Evolutionary conservation across 163 green algal genomes (phyloP), one percentile per base, ranked within the genome.

Genomic region (Scenedesmus sp.): DNA sequence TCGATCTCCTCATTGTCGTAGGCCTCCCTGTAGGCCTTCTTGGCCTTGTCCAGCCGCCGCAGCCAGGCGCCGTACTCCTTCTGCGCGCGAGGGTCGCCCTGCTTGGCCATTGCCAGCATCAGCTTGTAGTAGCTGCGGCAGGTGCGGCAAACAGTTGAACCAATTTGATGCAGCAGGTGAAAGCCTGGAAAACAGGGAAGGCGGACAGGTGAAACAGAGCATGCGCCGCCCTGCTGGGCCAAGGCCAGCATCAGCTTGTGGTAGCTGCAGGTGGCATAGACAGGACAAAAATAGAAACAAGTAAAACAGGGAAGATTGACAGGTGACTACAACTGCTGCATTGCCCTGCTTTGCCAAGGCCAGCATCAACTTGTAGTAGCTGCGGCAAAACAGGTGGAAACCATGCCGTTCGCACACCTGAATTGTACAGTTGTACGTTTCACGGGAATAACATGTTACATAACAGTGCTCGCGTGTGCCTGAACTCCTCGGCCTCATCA

Each of bases 31-130:
- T 93, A 94, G 1, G 89, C 91, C 54, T 76, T 82, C 66, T 60
- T 57, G 10, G 90, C 57, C 62, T 86, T 83, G 23, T 93, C 84
- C 82, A 93, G 57, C 64, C 86, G 86, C n/a, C 84, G 85, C 86
- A 96, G 90, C 94, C 94, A 95, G 70, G 84, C 82, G 8, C 87
- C 92, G 79, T 96, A 96, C 90, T 95, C 94, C 89, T 95, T 95
- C 89, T 96, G 94, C 10, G 94, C 94, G 64, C 89, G 92, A 15
- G 92, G 91, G 91, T 95, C 92, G 73, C 94, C 94, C 59, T 67
- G 26, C 66, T 88, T 60, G 0, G 94, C 93, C 83, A 94, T 55
- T 66, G 86, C 56, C 62, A 90, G 93, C 94, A 96, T 95, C 20
- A 90, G 55, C 60, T 88, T 91, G 92, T 94, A 94, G 87, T 95